A percentile compares a stretch with the other conserved stretches of the same genome.
Evolutionary conservation across 2,329 filamentous ascomycete species (phyloP).

Genomic region (Cladosporium sp.): DNA sequence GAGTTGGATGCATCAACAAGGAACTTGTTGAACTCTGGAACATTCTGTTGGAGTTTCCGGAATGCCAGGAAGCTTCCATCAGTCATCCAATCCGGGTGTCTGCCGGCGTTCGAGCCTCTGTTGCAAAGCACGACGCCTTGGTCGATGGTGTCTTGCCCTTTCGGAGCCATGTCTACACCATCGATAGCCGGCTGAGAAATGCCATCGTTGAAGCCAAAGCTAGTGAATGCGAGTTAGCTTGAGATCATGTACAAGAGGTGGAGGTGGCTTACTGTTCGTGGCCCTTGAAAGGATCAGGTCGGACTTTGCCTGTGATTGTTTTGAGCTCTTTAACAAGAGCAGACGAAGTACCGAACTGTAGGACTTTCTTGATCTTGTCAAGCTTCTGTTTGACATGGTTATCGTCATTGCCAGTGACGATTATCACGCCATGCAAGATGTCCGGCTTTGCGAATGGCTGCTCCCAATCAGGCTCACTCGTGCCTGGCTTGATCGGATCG

Average conservation of each 20-base stretch:
- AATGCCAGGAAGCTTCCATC: background rate
- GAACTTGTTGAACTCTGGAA: conserved; percentile 18
- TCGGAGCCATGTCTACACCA: conserved; percentile 18
- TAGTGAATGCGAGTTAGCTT: background rate
- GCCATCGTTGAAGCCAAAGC: background rate
- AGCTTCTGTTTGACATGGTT: conserved; percentile 27
- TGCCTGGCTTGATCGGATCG: conserved; percentile 28
- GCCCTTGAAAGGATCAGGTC: background rate
- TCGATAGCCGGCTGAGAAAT: background rate
- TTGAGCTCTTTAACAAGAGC: conserved; percentile 28
- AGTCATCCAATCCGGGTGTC: background rate
- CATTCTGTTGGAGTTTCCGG: background rate
- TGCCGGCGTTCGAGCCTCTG: conserved; percentile 27
- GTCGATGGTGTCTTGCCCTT: conserved; percentile 30
- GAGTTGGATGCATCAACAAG: conserved; percentile 31
- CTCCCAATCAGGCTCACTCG: conserved; percentile 20
- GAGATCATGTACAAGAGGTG: too few relatives aligned
- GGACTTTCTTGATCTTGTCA: conserved; percentile 29
- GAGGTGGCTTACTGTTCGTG: background rate
- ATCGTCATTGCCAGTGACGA: conserved; percentile 32
- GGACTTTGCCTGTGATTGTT: conserved; percentile 21
- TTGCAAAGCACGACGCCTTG: conserved; percentile 38
- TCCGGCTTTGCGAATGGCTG: conserved; percentile 29
- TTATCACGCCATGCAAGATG: conserved; percentile 35
- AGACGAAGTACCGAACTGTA: conserved; percentile 17